Percentiles rank a stretch among this genome's conserved stretches.
phyloP scores from a whole-genome alignment of 176 grass and related monocot genomes.

The Rhynchospora breviuscula region DNA sequence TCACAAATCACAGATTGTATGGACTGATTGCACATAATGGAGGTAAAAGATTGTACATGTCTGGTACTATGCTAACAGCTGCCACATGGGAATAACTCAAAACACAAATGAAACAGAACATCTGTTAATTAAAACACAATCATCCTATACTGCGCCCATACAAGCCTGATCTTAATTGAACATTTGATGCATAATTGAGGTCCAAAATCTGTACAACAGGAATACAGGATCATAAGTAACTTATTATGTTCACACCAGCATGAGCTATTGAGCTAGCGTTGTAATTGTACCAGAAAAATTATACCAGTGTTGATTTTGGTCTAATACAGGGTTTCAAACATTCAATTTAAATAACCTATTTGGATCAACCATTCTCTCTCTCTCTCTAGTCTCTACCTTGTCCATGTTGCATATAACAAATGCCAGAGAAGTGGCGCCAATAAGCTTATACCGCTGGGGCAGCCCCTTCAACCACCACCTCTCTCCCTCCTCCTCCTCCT shows the following conservation, averaged over 20 bases:
- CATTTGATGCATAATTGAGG: no score
- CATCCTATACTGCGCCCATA: neutral
- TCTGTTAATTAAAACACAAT: neutral
- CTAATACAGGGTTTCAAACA: neutral
- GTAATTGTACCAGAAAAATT: neutral
- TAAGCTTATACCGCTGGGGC: constrained; percentile 68
- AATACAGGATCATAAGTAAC: neutral
- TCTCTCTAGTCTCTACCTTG: constrained; percentile 39
- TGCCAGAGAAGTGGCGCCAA: constrained; percentile 74
- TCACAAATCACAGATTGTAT: neutral
- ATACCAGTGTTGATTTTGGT: neutral
- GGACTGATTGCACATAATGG: neutral
- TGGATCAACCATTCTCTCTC: neutral
- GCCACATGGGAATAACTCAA: neutral
- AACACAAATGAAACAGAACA: neutral
- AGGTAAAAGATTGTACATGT: neutral
- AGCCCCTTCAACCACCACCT: constrained; percentile 49
- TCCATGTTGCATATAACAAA: constrained; percentile 99
- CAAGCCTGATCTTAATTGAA: neutral
- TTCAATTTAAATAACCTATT: neutral
- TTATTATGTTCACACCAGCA: neutral
- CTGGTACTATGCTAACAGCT: neutral
- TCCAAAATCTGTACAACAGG: neutral
- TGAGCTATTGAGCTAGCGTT: neutral
- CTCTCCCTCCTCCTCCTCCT: neutral